Conservation (phyloP, 2,329 filamentous ascomycete species). For the Verticillium albo-atrum region DNA sequence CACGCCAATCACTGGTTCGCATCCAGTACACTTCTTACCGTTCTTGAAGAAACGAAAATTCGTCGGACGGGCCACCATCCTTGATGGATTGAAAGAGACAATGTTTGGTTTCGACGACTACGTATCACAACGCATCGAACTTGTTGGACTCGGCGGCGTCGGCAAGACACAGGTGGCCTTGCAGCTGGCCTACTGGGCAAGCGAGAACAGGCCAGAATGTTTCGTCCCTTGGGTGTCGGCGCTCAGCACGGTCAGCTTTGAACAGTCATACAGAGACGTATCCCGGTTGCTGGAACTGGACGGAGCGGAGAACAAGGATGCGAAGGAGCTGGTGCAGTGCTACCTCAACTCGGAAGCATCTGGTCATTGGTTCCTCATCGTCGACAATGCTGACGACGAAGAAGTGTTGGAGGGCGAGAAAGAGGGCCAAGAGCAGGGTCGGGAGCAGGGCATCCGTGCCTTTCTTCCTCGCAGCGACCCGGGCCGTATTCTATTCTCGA, state of each 20-base stretch:
- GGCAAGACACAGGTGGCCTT: constrained; percentile 7
- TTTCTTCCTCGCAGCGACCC: background rate
- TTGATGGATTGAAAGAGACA: background rate
- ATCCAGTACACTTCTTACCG: too few relatives aligned
- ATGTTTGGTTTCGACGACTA: background rate
- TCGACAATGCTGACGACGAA: constrained; percentile 28
- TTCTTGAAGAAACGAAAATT: background rate
- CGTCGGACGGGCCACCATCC: background rate
- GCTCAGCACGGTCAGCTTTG: background rate
- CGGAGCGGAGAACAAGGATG: constrained; percentile 6
- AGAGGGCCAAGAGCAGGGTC: background rate
- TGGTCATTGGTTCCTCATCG: constrained; percentile 24
- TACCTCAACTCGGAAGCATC: constrained; percentile 22
- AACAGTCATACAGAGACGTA: constrained; percentile 20
- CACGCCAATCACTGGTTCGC: too few relatives aligned
- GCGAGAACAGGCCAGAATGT: background rate
- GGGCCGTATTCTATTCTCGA: too few relatives aligned
- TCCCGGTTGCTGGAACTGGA: constrained; percentile 9
- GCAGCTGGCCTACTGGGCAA: constrained; percentile 17
- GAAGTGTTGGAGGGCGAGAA: constrained; percentile 15
- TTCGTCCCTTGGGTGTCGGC: background rate
- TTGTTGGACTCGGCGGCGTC: constrained; percentile 3
- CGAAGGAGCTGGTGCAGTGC: constrained; percentile 15
- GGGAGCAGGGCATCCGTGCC: background rate
- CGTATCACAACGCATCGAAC: background rate